Base-by-base conservation (phyloP, 225 moss, liverwort and hornwort species). In the Sphagnum tenellum region DNA sequence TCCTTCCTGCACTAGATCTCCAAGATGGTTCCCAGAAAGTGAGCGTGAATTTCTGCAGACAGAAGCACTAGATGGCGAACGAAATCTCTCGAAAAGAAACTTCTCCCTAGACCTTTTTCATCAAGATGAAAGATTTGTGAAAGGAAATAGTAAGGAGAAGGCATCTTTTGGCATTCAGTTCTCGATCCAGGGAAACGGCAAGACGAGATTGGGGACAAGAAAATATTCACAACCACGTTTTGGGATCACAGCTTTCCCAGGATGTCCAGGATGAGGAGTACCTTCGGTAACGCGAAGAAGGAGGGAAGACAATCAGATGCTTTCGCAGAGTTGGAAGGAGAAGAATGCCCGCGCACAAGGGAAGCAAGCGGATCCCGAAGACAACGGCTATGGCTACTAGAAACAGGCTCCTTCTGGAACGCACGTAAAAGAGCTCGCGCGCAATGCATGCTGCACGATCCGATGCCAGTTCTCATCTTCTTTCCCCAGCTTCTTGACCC, bases 201-300 rank as follows among this genome's bases (percentile, higher is more conserved):
- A 44, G 8, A 58, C 44, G 4, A 56, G 4, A 11, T 12, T 13
- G 3, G 56, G 44, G 8, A 61, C 10, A 61, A 44, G 14, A 44
- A 61, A 10, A 46, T 9, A 46, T 61, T 61, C 3, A 61, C 48
- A 8, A 53, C 44, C 14, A 55, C 29, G 5, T 50, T 44, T 9
- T 14, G 44, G 6, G 45, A 46, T 54, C 65, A 45, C 65, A 13
- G 45, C 7, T 44, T 4, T 53, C 11, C 54, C 53, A 46, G 44
- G 2, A 14, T 45, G 46, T 4, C 9, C 4, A 54, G 14, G 52
- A 7, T 65, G 11, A 54, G 10, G 12, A 53, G 9, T 47, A 69
- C 69, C 69, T 69, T 69, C 9, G 50, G 60, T 45, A 69, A 45
- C 44, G 69, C 52, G 10, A 5, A 14, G 46, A 54, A 0, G 29